These are phyloP conservation scores for Naganishia kalamii DNA, from an alignment of 768 basidiomycete genomes.

Conservation along the genomic window DNA sequence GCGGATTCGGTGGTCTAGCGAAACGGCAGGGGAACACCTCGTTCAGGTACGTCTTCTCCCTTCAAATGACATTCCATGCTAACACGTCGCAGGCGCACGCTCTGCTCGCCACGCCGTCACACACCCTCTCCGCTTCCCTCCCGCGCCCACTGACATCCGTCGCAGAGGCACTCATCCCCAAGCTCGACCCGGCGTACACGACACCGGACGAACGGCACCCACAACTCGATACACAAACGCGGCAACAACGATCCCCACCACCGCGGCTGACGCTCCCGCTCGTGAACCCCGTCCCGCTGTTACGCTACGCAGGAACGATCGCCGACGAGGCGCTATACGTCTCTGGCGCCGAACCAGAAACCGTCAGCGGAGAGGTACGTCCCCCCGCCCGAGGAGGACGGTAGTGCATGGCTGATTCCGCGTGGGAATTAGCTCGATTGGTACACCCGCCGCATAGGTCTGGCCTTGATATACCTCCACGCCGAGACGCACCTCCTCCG, in stretches of 20 bases:
- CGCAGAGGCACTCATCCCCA: not conserved
- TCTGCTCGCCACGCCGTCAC: not conserved
- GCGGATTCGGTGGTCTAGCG: slow-evolving; percentile 10
- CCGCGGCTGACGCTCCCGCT: not conserved
- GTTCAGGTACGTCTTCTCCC: not conserved
- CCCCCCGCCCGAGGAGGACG: too few species aligned
- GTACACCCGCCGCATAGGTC: slow-evolving; percentile 13
- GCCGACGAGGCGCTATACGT: slow-evolving; percentile 18
- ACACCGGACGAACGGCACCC: not conserved
- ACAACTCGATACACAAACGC: not conserved
- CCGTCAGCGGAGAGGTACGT: not conserved
- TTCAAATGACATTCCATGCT: not conserved
- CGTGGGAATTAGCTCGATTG: slow-evolving; percentile 7
- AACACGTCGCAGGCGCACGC: not conserved
- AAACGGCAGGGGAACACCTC: slow-evolving; percentile 11
- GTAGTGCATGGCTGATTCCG: not conserved
- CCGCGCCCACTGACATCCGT: not conserved
- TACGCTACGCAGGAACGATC: slow-evolving; percentile 12
- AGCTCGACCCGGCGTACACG: not conserved
- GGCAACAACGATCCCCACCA: not conserved
- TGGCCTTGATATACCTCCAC: slow-evolving; percentile 17
- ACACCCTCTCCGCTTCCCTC: not conserved
- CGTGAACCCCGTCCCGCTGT: slow-evolving; percentile 12
- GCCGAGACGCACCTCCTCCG: slow-evolving; percentile 9
- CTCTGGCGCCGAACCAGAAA: slow-evolving; percentile 3